A percentile compares a stretch with the other conserved stretches of the same genome.
Evolutionary conservation across 1,139 yeast genomes (phyloP).

Genomic region (Blastobotrys petasosporus): DNA sequence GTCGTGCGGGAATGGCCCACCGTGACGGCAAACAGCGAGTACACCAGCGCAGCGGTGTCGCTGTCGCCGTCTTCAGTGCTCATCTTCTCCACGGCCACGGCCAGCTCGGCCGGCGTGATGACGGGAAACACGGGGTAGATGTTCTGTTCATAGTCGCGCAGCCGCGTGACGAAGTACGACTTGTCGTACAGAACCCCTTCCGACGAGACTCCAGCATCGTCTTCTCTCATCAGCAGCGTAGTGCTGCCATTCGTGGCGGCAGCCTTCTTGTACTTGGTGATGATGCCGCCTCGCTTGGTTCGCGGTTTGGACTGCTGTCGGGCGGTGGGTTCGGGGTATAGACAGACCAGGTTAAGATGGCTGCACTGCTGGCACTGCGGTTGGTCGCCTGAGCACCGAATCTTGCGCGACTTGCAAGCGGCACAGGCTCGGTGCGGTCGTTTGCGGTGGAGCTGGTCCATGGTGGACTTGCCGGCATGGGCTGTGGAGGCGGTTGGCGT

Average conservation of each 20-base stretch:
- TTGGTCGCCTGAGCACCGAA: conserved; percentile 17
- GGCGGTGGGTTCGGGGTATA: conserved; percentile 9
- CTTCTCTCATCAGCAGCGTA: not conserved
- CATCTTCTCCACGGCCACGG: conserved; percentile 10
- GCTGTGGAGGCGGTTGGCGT: not conserved
- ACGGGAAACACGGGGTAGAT: conserved; percentile 21
- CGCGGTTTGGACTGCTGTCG: conserved; percentile 11
- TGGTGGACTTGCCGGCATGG: not conserved
- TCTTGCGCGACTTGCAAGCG: conserved; percentile 18
- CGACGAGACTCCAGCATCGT: not conserved
- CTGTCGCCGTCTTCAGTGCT: conserved; percentile 6
- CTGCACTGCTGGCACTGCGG: conserved; percentile 18
- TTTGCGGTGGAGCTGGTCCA: not conserved
- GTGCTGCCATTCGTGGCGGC: not conserved
- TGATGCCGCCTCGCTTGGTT: conserved; percentile 16
- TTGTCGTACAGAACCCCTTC: conserved; percentile 3
- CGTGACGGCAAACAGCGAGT: conserved; percentile 18
- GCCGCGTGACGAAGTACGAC: conserved; percentile 12
- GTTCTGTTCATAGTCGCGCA: conserved; percentile 12
- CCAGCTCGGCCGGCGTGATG: conserved; percentile 15
- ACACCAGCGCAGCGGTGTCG: conserved; percentile 14
- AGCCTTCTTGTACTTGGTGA: conserved; percentile 12
- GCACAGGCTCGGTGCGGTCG: conserved; percentile 16
- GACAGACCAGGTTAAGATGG: conserved; percentile 14
- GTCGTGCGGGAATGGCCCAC: conserved; percentile 14